phyloP scores from a whole-genome alignment of 2,329 filamentous ascomycete genomes.

The Trichoderma gracile region DNA sequence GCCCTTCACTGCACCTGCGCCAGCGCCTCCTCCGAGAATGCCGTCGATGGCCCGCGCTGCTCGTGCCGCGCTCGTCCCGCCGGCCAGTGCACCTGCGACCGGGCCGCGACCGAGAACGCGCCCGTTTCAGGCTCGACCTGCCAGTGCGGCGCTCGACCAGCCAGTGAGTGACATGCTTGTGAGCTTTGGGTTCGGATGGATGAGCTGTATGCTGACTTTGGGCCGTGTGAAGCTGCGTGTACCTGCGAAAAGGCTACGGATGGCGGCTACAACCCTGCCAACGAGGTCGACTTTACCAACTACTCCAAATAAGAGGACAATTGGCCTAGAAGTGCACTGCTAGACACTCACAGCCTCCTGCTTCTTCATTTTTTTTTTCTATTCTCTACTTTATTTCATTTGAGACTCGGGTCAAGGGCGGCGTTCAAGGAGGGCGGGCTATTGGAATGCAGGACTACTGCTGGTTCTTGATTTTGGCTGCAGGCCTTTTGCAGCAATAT shows the following conservation, averaged over 20 bases:
- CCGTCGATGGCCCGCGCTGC: conserved; percentile 70
- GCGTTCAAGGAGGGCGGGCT: conserved; percentile 20
- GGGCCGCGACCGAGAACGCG: conserved; percentile 69
- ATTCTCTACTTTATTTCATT: neutral
- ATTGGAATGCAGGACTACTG: conserved; percentile 11
- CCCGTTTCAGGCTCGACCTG: conserved; percentile 63
- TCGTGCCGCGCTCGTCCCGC: conserved; percentile 80
- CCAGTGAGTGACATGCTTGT: conserved; percentile 51
- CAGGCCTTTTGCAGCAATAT: conserved; percentile 3
- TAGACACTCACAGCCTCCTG: neutral
- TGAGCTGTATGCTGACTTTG: conserved; percentile 27
- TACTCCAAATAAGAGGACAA: conserved; percentile 35
- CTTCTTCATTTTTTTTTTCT: neutral
- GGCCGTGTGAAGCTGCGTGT: conserved; percentile 57
- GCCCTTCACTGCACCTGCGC: conserved; percentile 86
- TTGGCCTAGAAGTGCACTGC: too few relatives aligned
- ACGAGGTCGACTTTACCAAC: conserved; percentile 88
- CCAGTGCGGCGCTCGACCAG: conserved; percentile 73
- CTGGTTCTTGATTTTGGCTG: conserved; percentile 13
- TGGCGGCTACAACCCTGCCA: conserved; percentile 59
- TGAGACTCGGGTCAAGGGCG: neutral
- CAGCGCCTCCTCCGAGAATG: conserved; percentile 75
- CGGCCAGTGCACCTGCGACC: conserved; percentile 79
- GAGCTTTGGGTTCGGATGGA: too few relatives aligned
- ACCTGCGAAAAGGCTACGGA: conserved; percentile 77